Evolutionary conservation across 176 grass and related monocot genomes (phyloP), one percentile per base, ranked within the genome.

Genomic region (Carex scoparia): DNA sequence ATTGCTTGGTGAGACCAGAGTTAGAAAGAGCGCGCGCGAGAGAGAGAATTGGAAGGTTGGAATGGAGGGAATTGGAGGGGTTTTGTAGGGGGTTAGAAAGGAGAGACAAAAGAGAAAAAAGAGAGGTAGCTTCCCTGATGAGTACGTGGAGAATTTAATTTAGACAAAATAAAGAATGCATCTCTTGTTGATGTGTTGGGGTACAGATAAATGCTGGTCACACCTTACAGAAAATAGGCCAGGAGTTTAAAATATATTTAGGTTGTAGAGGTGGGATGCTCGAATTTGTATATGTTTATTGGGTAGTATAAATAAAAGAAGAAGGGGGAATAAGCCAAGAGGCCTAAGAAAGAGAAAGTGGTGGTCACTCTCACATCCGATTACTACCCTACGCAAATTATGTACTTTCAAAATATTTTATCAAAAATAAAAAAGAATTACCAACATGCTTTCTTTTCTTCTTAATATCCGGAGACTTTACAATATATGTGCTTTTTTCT

Each of bases 71-170:
- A 59, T 68, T 7, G 18, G 85, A 28, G 6, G 80, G 80, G 23
- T 54, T 68, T 65, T 9, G 23, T 83, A 83, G 55, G 31, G 55
- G 54, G 74, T 55, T 64, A 44, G 35, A 23, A 38, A 63, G 15
- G 4, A 23, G 58, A 80, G 76, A 80, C n/a, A 60, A 18, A 10
- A 10, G 63, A 54, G 63, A 63, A 83, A 83, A 44, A 51, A 68
- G 81, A 55, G 81, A 68, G 61, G 81, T 68, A 83, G 81, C n/a
- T 83, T 83, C 81, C 10, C 11, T 33, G 19, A 15, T 83, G 42
- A 46, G 3, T 83, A 54, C 62, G 37, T 83, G 61, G 61, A 69
- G 46, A 64, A 46, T 11, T 81, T 42, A 54, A 81, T n/a, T 10
- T 0, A 15, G 53, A 19, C 5, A 61, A 62, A 31, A 64, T 61